Evolutionary conservation across 2,329 filamentous ascomycete species (phyloP).

Genomic region (Lecanosticta acicola): DNA sequence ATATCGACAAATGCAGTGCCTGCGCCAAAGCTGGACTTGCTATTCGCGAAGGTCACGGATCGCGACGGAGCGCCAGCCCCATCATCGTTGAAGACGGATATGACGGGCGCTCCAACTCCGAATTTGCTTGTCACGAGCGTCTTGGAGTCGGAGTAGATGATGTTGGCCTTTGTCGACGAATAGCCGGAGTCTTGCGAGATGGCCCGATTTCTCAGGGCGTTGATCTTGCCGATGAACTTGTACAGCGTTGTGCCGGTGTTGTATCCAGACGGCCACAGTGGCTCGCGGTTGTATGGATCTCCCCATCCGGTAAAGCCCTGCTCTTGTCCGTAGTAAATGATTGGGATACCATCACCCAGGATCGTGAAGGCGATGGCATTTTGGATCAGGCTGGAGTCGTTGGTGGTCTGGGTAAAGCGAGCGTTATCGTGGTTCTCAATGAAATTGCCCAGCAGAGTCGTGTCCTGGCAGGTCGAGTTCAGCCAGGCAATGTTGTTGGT

Average conservation of each 20-base stretch:
- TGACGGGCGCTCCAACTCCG: constrained; percentile 5
- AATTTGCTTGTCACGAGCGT: constrained; percentile 16
- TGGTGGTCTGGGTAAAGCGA: constrained; percentile 41
- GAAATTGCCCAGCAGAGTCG: constrained; percentile 35
- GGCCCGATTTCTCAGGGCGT: constrained; percentile 45
- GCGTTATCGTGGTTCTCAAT: constrained; percentile 35
- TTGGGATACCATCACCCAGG: constrained; percentile 55
- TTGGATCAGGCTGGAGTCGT: constrained; percentile 51
- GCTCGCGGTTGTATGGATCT: constrained; percentile 35
- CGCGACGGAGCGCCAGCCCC: constrained; percentile 6
- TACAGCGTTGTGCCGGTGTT: constrained; percentile 35
- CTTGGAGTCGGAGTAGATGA: constrained; percentile 24
- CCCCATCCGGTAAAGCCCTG: constrained; percentile 45
- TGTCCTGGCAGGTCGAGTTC: constrained; percentile 30
- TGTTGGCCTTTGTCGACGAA: constrained; percentile 34
- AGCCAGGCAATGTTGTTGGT: constrained; percentile 28
- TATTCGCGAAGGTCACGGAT: constrained; percentile 5
- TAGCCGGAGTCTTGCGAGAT: constrained; percentile 36
- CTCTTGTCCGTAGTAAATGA: constrained; percentile 60
- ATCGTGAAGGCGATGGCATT: constrained; percentile 57
- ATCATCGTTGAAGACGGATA: constrained; percentile 15
- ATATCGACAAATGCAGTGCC: constrained; percentile 33
- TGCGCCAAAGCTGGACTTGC: constrained; percentile 9
- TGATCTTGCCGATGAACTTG: constrained; percentile 39
- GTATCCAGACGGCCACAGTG: constrained; percentile 36